Conservation (phyloP, 1,284 basidiomycete genomes). For the Rhodotorula sp. region DNA sequence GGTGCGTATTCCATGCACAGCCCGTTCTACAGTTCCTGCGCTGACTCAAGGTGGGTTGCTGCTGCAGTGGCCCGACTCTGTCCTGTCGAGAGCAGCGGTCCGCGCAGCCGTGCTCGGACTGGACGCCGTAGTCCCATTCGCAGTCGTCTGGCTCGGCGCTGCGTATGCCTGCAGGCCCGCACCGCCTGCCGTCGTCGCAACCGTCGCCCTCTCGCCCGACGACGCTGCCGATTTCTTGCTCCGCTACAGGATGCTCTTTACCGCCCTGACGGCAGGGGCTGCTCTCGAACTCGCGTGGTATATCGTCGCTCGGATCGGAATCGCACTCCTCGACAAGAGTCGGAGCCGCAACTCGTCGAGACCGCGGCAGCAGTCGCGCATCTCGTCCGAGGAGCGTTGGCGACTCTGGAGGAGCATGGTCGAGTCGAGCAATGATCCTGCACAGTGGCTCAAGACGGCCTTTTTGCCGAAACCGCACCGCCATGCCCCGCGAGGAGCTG, state of each 20-base stretch:
- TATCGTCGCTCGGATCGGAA: neutral
- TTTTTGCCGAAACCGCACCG: slow-evolving; percentile 16
- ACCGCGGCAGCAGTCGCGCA: neutral
- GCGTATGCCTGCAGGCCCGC: slow-evolving; percentile 15
- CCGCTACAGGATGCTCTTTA: slow-evolving; percentile 1
- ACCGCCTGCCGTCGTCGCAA: slow-evolving; percentile 22
- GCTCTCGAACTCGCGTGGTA: slow-evolving; percentile 21
- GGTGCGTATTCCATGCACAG: neutral
- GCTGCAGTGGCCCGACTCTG: slow-evolving; percentile 17
- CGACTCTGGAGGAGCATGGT: slow-evolving; percentile 29
- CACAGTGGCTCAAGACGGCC: slow-evolving; percentile 27
- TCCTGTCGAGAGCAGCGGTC: slow-evolving; percentile 8
- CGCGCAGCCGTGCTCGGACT: slow-evolving; percentile 2
- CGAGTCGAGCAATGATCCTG: slow-evolving; percentile 22
- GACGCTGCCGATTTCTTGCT: slow-evolving; percentile 14
- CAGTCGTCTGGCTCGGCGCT: slow-evolving; percentile 6
- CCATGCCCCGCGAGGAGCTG: slow-evolving; percentile 20
- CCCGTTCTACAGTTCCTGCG: neutral
- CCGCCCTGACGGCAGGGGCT: slow-evolving; percentile 7
- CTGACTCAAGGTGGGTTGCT: too few relatives aligned
- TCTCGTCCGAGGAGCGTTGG: slow-evolving; percentile 33
- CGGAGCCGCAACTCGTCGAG: slow-evolving; percentile 1
- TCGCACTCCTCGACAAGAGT: slow-evolving; percentile 3
- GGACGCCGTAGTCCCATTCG: slow-evolving; percentile 12
- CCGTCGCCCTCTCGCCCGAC: slow-evolving; percentile 5